phyloP scores from a whole-genome alignment of 164 flowering plant species.

The Akebia trifoliata region DNA sequence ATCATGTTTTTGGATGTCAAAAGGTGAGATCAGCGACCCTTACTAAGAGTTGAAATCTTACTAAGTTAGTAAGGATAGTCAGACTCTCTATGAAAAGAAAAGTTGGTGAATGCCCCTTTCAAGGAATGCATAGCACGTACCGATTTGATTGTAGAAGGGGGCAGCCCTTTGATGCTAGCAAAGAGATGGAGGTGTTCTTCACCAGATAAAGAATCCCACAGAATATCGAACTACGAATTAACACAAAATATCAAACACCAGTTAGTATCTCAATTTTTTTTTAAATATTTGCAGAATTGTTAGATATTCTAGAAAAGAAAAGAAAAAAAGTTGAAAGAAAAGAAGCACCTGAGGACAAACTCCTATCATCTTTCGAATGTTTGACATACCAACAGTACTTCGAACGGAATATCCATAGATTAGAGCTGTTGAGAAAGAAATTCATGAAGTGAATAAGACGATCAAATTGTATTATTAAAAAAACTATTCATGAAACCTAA shows the following conservation, averaged over 20 bases:
- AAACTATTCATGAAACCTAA: neutral
- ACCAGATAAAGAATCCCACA: constrained; percentile 87
- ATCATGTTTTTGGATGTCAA: no score
- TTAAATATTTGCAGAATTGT: neutral
- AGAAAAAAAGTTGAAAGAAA: neutral
- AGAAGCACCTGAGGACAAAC: constrained; percentile 95
- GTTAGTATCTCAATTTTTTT: constrained; percentile 8
- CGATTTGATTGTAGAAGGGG: constrained; percentile 51
- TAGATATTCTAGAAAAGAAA: constrained; percentile 2
- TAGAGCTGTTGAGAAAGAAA: constrained; percentile 47
- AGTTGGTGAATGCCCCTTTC: neutral
- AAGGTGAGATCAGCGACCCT: no score
- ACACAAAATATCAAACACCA: constrained; percentile 1
- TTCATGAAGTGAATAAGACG: neutral
- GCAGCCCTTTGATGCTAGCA: constrained; percentile 89
- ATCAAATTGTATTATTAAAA: neutral
- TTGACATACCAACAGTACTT: constrained; percentile 83
- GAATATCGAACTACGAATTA: constrained; percentile 68
- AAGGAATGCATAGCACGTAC: constrained; percentile 32
- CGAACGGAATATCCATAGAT: constrained; percentile 81
- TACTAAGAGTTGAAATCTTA: no score
- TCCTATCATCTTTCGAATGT: constrained; percentile 72
- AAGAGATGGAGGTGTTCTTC: constrained; percentile 87
- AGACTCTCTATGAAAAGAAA: no score
- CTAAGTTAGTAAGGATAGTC: no score